A percentile compares a stretch with the other conserved stretches of the same genome.
Evolutionary conservation across 495 filamentous ascomycete genomes (phyloP).

Genomic region (Penicillium longicatenatum): DNA sequence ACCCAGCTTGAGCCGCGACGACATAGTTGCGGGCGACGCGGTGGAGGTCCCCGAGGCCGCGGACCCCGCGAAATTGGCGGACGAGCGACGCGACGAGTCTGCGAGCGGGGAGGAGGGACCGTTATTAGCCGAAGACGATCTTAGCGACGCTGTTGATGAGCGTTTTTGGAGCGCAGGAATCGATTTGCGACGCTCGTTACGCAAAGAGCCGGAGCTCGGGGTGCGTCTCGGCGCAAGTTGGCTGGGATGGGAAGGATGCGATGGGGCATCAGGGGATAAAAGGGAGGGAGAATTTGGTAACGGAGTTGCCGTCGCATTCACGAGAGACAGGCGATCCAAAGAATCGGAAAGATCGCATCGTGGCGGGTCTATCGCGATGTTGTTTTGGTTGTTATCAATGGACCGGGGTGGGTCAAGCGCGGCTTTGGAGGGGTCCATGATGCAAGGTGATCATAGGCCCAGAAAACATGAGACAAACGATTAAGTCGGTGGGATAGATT

Average conservation of each 20-base stretch:
- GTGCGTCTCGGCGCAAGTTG: conserved; percentile 46
- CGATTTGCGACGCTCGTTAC: conserved; percentile 49
- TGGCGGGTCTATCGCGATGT: conserved; percentile 20
- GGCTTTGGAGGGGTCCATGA: conserved; percentile 40
- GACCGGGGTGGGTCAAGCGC: conserved; percentile 28
- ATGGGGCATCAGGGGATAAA: conserved; percentile 32
- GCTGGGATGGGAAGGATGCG: conserved; percentile 25
- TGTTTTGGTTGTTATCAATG: conserved; percentile 26
- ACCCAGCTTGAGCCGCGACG: background rate
- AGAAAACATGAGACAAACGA: conserved; percentile 6
- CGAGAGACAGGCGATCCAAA: conserved; percentile 50
- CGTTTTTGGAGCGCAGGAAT: conserved; percentile 47
- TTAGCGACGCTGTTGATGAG: conserved; percentile 46
- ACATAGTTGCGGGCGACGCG: conserved; percentile 26
- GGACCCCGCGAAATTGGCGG: conserved; percentile 46
- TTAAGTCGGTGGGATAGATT: background rate
- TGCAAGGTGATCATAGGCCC: conserved; percentile 19
- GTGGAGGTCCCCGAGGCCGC: conserved; percentile 26
- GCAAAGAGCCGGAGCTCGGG: conserved; percentile 53
- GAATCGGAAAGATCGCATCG: conserved; percentile 35
- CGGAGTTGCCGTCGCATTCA: conserved; percentile 43
- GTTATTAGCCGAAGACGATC: conserved; percentile 32
- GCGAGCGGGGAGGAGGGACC: conserved; percentile 37
- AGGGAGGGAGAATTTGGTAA: conserved; percentile 48
- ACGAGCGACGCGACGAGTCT: conserved; percentile 47